Base-by-base conservation (phyloP, 805 yeast genomes). In the Candida boleticola region DNA sequence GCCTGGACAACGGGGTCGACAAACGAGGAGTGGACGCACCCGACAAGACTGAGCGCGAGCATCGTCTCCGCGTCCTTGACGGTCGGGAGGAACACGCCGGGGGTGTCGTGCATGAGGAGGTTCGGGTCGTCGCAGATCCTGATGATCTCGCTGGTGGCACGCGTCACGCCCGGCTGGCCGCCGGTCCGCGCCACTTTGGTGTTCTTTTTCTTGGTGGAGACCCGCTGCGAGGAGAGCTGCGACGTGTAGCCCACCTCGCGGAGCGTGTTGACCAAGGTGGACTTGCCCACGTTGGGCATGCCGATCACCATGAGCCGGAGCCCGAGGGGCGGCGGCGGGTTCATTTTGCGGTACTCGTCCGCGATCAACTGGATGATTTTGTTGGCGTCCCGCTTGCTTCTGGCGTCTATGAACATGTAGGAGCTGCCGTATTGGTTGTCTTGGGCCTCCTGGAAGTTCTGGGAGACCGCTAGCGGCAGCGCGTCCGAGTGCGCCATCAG, bases 251-350 rank as follows among this genome's bases (percentile, higher is more conserved):
- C 71, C 13, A 63, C 64, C 5, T 64, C 65, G 44, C 97, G 64
- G 39, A 90, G 64, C 0, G 83, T 71, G 55, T 93, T 93, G 21
- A 90, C 83, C 37, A 93, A 59, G 0, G 97, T 85, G 10, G 96
- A 85, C 61, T 93, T 93, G 0, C 99, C 99, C n/a, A 89, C 95
- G 58, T 93, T 93, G 1, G 99, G 99, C 93, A 93, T 86, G 0
- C 99, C 99, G 5, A 84, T 82, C 35, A 92, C 78, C 70, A 90
- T 70, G 43, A 86, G 61, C 18, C 89, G 64, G 37, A 85, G 66
- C 0, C 98, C 98, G 45, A 89, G 61, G 0, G 97, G 97, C 0
- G 96, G 95, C 1, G 82, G 78, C 0, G 92, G 88, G 16, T 59
- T 61, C 73, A 80, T 67, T 3, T 57, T 47, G 21, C 60, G 47